These are phyloP conservation scores for Spergularia azorica DNA, from an alignment of 179 eudicot species.

Conservation along the genomic window DNA sequence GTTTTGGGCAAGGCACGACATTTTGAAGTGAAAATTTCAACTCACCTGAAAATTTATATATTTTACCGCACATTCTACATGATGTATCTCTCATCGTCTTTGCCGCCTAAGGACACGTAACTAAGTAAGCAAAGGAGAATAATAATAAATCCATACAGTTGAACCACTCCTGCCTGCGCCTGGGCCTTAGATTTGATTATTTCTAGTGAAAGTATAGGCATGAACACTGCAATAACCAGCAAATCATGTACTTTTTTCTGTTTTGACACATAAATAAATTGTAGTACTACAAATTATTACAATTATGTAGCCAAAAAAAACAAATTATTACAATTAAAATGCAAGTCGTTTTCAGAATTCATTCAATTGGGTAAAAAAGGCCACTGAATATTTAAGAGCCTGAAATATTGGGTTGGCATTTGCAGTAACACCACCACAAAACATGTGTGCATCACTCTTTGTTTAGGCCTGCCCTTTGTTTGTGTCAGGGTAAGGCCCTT, in stretches of 20 bases:
- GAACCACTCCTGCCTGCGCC: not conserved
- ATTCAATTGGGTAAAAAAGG: not conserved
- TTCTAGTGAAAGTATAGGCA: not conserved
- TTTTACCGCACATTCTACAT: too few species aligned
- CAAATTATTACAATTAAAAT: too few species aligned
- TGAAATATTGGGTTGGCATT: conserved; percentile 1
- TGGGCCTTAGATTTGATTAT: not conserved
- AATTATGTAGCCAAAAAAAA: too few species aligned
- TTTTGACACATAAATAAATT: not conserved
- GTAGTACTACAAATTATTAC: too few species aligned
- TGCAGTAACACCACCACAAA: not conserved
- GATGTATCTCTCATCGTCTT: too few species aligned
- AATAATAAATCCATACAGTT: not conserved
- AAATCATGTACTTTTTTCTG: not conserved
- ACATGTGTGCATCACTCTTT: not conserved
- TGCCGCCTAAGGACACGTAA: too few species aligned
- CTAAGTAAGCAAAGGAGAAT: too few species aligned
- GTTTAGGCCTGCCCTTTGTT: not conserved
- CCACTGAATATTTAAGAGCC: conserved; percentile 11
- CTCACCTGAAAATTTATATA: too few species aligned
- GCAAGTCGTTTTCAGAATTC: conserved; percentile 3
- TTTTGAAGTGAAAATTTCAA: too few species aligned
- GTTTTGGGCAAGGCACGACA: too few species aligned
- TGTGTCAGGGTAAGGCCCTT: not conserved
- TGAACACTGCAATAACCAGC: not conserved